These are phyloP conservation scores for Achaetomium macrosporum DNA, from an alignment of 2,329 filamentous ascomycete species.

Conservation along the genomic window DNA sequence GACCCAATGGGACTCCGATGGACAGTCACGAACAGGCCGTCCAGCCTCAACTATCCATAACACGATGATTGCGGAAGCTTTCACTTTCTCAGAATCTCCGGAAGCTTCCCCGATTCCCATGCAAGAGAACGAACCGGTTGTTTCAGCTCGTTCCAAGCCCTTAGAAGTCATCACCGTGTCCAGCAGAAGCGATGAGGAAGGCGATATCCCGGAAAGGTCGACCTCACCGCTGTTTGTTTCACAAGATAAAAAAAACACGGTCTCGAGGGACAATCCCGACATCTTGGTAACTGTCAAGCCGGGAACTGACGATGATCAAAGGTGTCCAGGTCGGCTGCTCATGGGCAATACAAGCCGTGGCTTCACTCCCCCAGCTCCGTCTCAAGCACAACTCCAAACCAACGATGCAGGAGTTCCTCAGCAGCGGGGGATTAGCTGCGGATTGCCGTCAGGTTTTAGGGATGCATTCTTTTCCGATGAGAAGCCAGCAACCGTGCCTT, in stretches of 20 bases:
- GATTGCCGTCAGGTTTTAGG: neutral
- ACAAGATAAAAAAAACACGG: neutral
- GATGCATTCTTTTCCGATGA: constrained; percentile 1
- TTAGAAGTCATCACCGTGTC: neutral
- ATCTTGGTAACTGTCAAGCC: neutral
- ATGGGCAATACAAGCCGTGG: neutral
- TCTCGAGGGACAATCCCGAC: neutral
- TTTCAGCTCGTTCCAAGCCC: neutral
- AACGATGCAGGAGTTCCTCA: neutral
- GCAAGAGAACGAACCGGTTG: neutral
- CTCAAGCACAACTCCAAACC: neutral
- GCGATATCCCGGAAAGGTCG: neutral
- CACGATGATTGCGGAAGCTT: neutral
- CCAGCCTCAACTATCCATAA: neutral
- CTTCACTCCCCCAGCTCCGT: neutral
- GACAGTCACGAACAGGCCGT: too few species aligned
- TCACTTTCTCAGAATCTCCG: neutral
- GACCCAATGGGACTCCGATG: neutral
- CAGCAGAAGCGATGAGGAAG: neutral
- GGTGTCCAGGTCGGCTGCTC: neutral
- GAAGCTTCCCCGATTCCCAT: neutral
- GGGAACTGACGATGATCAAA: neutral
- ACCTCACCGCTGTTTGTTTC: constrained; percentile 9
- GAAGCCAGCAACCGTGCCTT: neutral
- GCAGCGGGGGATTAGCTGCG: neutral